phyloP scores from a whole-genome alignment of 768 basidiomycete genomes.

The Leccinum subtestaceum region DNA sequence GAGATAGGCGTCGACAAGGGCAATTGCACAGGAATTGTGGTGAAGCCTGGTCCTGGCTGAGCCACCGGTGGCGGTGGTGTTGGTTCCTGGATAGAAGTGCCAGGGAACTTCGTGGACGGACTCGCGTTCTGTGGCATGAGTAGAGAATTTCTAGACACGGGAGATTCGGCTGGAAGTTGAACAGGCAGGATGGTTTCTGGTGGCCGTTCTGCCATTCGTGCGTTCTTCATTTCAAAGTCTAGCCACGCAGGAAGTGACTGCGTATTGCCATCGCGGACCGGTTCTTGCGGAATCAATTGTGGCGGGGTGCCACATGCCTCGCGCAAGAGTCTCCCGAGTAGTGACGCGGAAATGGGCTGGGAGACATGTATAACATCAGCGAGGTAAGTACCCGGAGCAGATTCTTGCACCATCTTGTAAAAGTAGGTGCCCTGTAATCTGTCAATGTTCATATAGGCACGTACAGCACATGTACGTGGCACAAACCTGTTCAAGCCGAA shows the following conservation, averaged over 20 bases:
- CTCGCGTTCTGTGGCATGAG: background rate
- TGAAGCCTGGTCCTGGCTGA: background rate
- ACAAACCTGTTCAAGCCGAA: slow-evolving; percentile 5
- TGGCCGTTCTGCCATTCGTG: background rate
- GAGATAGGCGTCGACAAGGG: background rate
- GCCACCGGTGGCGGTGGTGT: background rate
- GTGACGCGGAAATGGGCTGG: background rate
- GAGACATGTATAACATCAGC: background rate
- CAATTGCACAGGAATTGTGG: background rate
- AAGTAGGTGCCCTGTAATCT: slow-evolving; percentile 1
- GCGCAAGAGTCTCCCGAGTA: slow-evolving; percentile 2
- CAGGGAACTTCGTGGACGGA: background rate
- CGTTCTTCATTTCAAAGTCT: background rate
- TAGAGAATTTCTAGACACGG: background rate
- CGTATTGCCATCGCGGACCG: background rate
- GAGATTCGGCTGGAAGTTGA: background rate
- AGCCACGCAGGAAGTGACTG: background rate
- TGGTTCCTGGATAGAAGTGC: background rate
- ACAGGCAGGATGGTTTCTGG: background rate
- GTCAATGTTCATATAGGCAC: background rate
- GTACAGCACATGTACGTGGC: background rate
- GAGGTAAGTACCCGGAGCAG: background rate
- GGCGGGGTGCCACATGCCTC: slow-evolving; percentile 3
- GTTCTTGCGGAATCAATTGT: background rate
- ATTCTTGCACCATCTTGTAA: background rate